Conservation (phyloP, 345 rosid genomes). For the Gossypium turneri region DNA sequence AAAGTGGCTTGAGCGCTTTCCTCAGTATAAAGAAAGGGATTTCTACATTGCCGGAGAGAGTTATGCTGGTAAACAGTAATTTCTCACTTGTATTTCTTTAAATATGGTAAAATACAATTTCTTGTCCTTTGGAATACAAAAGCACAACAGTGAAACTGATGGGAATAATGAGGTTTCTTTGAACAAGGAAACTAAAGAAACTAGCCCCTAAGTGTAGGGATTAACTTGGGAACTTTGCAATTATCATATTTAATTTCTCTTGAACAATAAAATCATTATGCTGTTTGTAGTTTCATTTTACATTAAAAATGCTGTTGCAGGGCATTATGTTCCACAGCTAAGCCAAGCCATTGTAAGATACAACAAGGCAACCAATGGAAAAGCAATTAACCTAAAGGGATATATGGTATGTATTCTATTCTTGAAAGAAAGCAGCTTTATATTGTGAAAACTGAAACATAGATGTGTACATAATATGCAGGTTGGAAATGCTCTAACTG, state of each 20-base stretch:
- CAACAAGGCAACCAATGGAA: conserved; percentile 42
- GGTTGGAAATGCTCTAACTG: conserved; percentile 93
- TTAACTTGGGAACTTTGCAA: neutral
- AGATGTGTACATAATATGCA: conserved; percentile 34
- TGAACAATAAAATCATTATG: neutral
- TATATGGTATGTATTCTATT: conserved; percentile 56
- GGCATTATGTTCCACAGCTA: conserved; percentile 95
- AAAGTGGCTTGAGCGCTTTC: conserved; percentile 87
- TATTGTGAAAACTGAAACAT: conserved; percentile 11
- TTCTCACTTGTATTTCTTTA: conserved; percentile 2
- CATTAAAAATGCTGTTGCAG: conserved; percentile 34
- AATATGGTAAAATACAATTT: neutral
- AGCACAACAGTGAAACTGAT: neutral
- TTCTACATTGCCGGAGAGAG: conserved; percentile 87
- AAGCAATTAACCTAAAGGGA: conserved; percentile 71
- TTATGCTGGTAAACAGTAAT: conserved; percentile 58
- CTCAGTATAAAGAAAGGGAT: conserved; percentile 82
- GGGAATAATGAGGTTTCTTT: neutral
- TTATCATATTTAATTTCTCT: neutral
- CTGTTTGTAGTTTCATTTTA: neutral
- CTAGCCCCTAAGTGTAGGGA: too few species aligned
- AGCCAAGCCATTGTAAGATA: conserved; percentile 67
- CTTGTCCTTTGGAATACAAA: neutral
- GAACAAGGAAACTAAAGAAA: too few species aligned
- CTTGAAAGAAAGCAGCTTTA: neutral